A percentile compares a stretch with the other conserved stretches of the same genome.
These are phyloP conservation scores for Hymenoscyphus fraxineus DNA, from an alignment of 2,329 filamentous ascomycete genomes.

Conservation along the genomic window DNA sequence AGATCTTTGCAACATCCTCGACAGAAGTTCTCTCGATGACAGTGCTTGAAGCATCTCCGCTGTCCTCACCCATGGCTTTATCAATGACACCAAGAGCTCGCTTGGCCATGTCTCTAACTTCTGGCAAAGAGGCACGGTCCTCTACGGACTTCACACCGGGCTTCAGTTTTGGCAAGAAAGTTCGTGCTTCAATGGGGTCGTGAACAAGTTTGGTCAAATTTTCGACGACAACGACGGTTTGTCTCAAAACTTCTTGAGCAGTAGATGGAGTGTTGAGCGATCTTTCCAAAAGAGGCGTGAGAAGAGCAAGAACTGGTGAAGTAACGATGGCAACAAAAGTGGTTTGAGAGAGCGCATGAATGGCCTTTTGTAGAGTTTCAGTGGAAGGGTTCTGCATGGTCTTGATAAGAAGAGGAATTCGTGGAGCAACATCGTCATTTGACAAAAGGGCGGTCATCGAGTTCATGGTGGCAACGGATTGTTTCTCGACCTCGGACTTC, in stretches of 20 bases:
- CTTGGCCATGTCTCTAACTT: slow-evolving; percentile 85
- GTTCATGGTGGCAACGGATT: slow-evolving; percentile 88
- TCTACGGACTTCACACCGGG: slow-evolving; percentile 89
- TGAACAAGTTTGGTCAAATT: slow-evolving; percentile 98
- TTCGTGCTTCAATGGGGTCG: slow-evolving; percentile 87
- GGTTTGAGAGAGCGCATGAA: slow-evolving; percentile 92
- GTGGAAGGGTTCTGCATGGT: slow-evolving; percentile 92
- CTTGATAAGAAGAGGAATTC: slow-evolving; percentile 87
- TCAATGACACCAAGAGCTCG: slow-evolving; percentile 83
- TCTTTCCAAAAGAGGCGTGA: slow-evolving; percentile 91
- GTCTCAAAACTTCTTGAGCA: slow-evolving; percentile 87
- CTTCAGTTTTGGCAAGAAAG: slow-evolving; percentile 90
- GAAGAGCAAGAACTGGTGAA: slow-evolving; percentile 86
- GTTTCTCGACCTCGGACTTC: slow-evolving; percentile 83
- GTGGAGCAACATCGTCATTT: slow-evolving; percentile 93
- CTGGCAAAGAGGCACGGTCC: slow-evolving; percentile 84
- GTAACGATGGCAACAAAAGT: slow-evolving; percentile 98
- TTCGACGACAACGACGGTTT: slow-evolving; percentile 94
- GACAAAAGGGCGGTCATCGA: slow-evolving; percentile 84
- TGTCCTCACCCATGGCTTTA: slow-evolving; percentile 79
- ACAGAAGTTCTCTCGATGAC: slow-evolving; percentile 60
- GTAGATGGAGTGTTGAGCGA: slow-evolving; percentile 89
- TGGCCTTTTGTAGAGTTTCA: slow-evolving; percentile 87
- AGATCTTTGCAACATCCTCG: slow-evolving; percentile 69
- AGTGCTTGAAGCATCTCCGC: slow-evolving; percentile 51